These are phyloP conservation scores for Entomortierella lignicola DNA, from an alignment of 192 early-diverging fungal species.

Conservation along the genomic window DNA sequence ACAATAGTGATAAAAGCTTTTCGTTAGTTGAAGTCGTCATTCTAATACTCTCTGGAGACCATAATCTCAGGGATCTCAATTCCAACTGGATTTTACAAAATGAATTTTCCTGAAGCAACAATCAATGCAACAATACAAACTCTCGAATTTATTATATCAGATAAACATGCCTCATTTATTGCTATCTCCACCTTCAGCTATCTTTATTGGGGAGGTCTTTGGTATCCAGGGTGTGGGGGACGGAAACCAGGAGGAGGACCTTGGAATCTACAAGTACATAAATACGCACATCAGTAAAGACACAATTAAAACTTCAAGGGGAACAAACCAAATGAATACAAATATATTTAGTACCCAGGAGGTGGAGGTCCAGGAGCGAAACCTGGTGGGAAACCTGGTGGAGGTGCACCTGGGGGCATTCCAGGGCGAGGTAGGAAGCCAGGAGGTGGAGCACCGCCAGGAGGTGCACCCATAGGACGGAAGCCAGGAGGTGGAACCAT, in stretches of 20 bases:
- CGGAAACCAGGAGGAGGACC: slow-evolving; percentile 42
- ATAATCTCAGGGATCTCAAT: not conserved
- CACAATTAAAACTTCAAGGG: not conserved
- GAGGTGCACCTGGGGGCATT: slow-evolving; percentile 45
- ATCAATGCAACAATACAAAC: not conserved
- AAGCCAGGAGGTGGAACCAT: slow-evolving; percentile 65
- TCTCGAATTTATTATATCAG: not conserved
- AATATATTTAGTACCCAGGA: slow-evolving; percentile 34
- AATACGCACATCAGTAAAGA: not conserved
- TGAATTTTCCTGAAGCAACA: too few species aligned
- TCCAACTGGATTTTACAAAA: slow-evolving; percentile 1
- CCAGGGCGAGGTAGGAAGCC: slow-evolving; percentile 71
- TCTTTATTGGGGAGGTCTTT: slow-evolving; percentile 36
- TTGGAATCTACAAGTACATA: slow-evolving; percentile 24
- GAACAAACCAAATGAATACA: not conserved
- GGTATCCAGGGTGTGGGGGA: slow-evolving; percentile 43
- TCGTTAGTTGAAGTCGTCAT: slow-evolving; percentile 1
- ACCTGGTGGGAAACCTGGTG: slow-evolving; percentile 58
- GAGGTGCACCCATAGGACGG: slow-evolving; percentile 57
- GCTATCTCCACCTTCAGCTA: not conserved
- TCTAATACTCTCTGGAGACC: slow-evolving; percentile 4
- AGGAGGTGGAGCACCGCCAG: slow-evolving; percentile 64
- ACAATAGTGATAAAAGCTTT: not conserved
- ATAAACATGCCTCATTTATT: not conserved
- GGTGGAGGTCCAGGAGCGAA: slow-evolving; percentile 57